phyloP scores from a whole-genome alignment of 768 basidiomycete species.

The Pisolithus albus region DNA sequence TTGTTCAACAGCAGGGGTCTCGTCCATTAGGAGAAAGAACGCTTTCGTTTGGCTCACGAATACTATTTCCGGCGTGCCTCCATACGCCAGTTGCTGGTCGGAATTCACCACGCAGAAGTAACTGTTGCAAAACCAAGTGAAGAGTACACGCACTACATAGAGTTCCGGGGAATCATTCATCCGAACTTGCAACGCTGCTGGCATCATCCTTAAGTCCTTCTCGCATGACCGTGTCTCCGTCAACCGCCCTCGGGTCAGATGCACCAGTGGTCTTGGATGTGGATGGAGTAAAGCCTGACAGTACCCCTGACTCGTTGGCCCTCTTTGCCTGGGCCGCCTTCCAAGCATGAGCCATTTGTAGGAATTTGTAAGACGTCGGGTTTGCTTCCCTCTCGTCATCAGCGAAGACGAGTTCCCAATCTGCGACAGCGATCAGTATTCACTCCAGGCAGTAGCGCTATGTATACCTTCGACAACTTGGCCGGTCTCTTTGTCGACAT shows the following conservation, averaged over 20 bases:
- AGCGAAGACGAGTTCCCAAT: conserved; percentile 92
- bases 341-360: conserved; percentile 95
- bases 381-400: conserved; percentile 95
- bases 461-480: conserved; percentile 77
- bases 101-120: neutral
- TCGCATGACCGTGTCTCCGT: conserved; percentile 20
- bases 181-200: conserved; percentile 48
- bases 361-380: conserved; percentile 90
- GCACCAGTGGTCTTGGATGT: conserved; percentile 9
- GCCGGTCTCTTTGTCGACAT: conserved; percentile 78
- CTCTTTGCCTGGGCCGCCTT: conserved; percentile 48
- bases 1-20: no score
- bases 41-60: no score
- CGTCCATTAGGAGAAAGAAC: no score
- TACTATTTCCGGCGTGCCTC: neutral
- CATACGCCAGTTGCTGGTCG: no score
- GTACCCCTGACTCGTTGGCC: conserved; percentile 26
- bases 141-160: neutral
- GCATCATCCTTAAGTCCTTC: conserved; percentile 23
- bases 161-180: conserved; percentile 22
- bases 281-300: conserved; percentile 47
- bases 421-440: conserved; percentile 33
- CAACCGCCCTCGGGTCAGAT: conserved; percentile 1
- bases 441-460: neutral
- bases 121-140: neutral